A percentile compares a stretch with the other conserved stretches of the same genome.
These are phyloP conservation scores for Phytophthora macrochlamydospora DNA, from an alignment of 352 stramenopile genomes.

Conservation along the genomic window DNA sequence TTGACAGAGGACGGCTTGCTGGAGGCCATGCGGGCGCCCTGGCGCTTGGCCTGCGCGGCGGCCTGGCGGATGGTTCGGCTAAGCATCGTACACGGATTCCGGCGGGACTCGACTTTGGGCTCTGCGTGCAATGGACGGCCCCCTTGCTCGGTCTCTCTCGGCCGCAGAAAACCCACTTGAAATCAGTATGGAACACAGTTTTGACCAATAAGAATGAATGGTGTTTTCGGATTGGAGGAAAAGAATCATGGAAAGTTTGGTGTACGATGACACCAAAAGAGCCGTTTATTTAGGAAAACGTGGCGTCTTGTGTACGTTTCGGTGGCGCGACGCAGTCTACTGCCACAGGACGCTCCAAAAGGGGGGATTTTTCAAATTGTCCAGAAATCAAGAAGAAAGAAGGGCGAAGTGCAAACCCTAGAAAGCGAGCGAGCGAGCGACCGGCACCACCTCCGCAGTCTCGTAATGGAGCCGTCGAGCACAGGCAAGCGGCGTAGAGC, in stretches of 20 bases:
- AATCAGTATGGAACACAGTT: background rate
- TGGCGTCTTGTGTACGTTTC: background rate
- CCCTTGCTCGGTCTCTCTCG: background rate
- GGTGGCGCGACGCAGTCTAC: background rate
- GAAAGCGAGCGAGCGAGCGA: background rate
- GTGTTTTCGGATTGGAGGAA: background rate
- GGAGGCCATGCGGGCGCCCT: slow-evolving; percentile 47
- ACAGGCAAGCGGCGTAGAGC: slow-evolving; percentile 31
- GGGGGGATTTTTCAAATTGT: slow-evolving; percentile 30
- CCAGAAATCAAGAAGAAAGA: slow-evolving; percentile 39
- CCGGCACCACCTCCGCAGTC: background rate
- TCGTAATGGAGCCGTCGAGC: slow-evolving; percentile 16
- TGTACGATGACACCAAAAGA: slow-evolving; percentile 12
- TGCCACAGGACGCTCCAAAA: slow-evolving; percentile 10
- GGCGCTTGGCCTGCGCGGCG: slow-evolving; percentile 41
- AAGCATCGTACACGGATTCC: slow-evolving; percentile 40
- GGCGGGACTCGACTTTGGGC: slow-evolving; percentile 2
- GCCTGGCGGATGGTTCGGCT: slow-evolving; percentile 59
- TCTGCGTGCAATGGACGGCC: slow-evolving; percentile 10
- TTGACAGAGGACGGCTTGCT: slow-evolving; percentile 83
- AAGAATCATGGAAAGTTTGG: background rate
- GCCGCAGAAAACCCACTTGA: background rate
- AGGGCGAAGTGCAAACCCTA: slow-evolving; percentile 21
- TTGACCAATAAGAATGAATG: background rate
- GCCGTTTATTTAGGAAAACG: slow-evolving; percentile 15